Evolutionary conservation across 257 asterid species (phyloP).

Genomic region (Gentiana macrophylla): DNA sequence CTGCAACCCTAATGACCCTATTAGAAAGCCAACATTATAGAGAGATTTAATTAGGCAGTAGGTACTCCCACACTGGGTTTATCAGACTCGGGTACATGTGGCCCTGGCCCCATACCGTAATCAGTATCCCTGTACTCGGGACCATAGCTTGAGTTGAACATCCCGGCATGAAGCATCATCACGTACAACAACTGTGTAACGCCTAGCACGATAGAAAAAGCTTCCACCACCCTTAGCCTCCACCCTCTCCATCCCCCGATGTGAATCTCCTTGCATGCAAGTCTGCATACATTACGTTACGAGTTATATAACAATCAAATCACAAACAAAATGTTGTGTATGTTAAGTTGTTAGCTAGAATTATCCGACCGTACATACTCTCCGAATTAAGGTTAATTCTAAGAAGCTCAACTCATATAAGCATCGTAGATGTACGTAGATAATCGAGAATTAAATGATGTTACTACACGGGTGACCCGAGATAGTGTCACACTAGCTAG

Average conservation of each 20-base stretch:
- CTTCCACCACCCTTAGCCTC: conserved; percentile 81
- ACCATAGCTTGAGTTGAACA: conserved; percentile 60
- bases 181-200: conserved; percentile 61
- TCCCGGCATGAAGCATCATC: conserved; percentile 60
- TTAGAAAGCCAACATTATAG: no score
- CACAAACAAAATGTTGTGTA: neutral
- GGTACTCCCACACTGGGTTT: conserved; percentile 7
- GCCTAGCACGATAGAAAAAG: conserved; percentile 47
- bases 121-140: conserved; percentile 35
- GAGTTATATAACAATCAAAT: neutral
- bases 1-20: no score
- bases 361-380: no score
- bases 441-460: no score
- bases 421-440: no score
- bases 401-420: no score
- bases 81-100: conserved; percentile 17
- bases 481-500: no score
- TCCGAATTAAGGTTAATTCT: no score
- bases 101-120: conserved; percentile 24
- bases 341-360: no score
- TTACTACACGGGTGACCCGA: no score
- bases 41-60: no score
- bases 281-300: conserved; percentile 14
- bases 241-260: conserved; percentile 81
- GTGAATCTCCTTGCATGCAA: conserved; percentile 84